A percentile compares a stretch with the other conserved stretches of the same genome.
Conservation (phyloP, 225 moss, liverwort and hornwort species). For the Pleurozium schreberi region DNA sequence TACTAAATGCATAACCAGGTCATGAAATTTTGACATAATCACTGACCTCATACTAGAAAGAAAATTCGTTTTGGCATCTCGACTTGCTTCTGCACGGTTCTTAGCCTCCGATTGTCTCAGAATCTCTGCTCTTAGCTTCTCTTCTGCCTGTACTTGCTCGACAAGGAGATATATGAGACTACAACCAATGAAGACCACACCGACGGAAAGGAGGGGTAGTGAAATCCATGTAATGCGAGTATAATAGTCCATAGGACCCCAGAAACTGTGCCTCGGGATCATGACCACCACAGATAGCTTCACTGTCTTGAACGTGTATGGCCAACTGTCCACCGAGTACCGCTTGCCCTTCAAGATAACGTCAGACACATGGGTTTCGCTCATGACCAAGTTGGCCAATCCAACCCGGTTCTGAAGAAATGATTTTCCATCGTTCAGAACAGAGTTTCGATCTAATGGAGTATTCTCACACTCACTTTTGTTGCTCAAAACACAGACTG, state of each 20-base stretch:
- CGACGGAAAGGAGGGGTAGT: conserved; percentile 40
- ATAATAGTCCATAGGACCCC: conserved; percentile 55
- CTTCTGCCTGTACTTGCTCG: conserved; percentile 51
- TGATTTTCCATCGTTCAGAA: conserved; percentile 31
- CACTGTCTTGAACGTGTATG: conserved; percentile 52
- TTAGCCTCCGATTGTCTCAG: conserved; percentile 47
- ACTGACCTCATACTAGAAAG: conserved; percentile 76
- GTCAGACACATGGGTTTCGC: conserved; percentile 44
- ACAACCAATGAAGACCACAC: conserved; percentile 40
- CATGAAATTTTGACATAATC: not conserved
- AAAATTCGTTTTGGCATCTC: conserved; percentile 81
- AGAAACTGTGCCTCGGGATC: conserved; percentile 55
- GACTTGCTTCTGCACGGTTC: conserved; percentile 64
- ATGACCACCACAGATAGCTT: conserved; percentile 58
- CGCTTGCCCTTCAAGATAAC: conserved; percentile 44
- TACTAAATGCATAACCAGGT: not conserved
- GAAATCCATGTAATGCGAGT: conserved; percentile 46
- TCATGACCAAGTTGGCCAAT: conserved; percentile 41
- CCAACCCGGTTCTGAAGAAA: conserved; percentile 28
- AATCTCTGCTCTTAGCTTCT: conserved; percentile 66
- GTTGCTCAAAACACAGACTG: conserved; percentile 33
- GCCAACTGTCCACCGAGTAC: conserved; percentile 61
- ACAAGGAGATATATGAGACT: conserved; percentile 51
- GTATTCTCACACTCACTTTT: conserved; percentile 35
- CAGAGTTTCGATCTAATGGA: conserved; percentile 25